Base-by-base conservation (phyloP, 108 stramenopile genomes). In the Nannochloropsis salina region DNA sequence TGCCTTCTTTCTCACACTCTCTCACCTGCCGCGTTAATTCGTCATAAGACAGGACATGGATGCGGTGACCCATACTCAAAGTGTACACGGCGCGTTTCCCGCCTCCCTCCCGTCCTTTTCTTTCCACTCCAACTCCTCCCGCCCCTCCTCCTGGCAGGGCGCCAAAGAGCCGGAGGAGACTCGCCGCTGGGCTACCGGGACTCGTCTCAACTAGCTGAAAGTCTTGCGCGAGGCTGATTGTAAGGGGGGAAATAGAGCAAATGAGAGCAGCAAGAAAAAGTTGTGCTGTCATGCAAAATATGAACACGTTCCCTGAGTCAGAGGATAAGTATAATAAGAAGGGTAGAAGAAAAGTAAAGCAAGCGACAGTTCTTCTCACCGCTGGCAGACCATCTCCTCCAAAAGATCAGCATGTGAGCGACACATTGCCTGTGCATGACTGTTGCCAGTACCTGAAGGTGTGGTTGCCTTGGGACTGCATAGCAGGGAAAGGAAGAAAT, bases 381-480 rank as follows among this genome's bases (percentile, higher is more conserved):
- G 88, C 84, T 95, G 95, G 47, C 94, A 89, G 42, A 98, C 94
- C 93, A 96, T 92, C 84, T 98, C 96, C 86, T 92, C 88, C 42
- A 99, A 74, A 9, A 97, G 90, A 42, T 96, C 96, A 21, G 84
- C 86, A 86, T 95, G 94, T 43, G 89, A 93, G 10, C 47, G 47
- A 15, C 47, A 51, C 47, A 51, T 51, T 10, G 47, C 12, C 47
- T 51, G 47, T 0, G 10, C n/a, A 88, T 87, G 84, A 83, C 18
- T 9, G 44, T 18, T 18, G 51, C 11, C 51, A 61, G 31, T 31
- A 31, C 31, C 31, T 31, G 31, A 31, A 31, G 31, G 31, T 31
- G 31, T 31, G 31, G 31, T 31, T 31, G 31, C 31, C 31, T 31
- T 31, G 31, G 31, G 31, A 31, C 31, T 31, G 31, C 31, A 31